Evolutionary conservation across 306 rosid genomes (phyloP), one percentile per base, ranked within the genome.

Genomic region (Datisca glomerata): DNA sequence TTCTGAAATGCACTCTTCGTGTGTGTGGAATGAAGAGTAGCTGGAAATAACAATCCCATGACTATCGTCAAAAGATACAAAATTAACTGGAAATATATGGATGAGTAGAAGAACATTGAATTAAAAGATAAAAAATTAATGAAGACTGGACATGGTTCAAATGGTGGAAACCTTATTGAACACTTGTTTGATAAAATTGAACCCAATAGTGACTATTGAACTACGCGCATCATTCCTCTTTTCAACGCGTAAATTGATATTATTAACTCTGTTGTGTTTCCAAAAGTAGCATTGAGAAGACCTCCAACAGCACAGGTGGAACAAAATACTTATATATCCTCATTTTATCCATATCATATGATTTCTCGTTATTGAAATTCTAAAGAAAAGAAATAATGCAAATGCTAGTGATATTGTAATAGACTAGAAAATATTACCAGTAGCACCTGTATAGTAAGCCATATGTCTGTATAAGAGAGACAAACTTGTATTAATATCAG

Each of bases 231-330:
- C 85, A 80, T 61, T 61, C 85, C 80, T 27, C 70, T 66, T 62
- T 51, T 60, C 47, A 86, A 43, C 22, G 93, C 96, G 38, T 78
- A 75, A 43, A 86, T 57, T 43, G 91, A 72, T 45, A 86, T 81
- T 42, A 86, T 86, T 61, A 86, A 43, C 68, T 86, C 96, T 37
- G 91, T 81, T 33, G 96, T 93, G 61, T 81, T 86, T 52, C 96
- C 93, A 68, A 86, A 80, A 43, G 93, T 81, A 35, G 91, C 96
- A 50, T 75, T 86, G 28, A 86, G 42, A 65, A 86, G 96, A 40
- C 96, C 86, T 42, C 93, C 83, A 62, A 75, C 96, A 80, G 76
- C 76, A 67, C n/a, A 28, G 25, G 21, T 19, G 47, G 24, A 12
- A 9, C 18, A 43, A 29, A 18, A n/a, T n/a, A n/a, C n/a, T n/a